Evolutionary conservation across 2,329 filamentous ascomycete genomes (phyloP).

Genomic region (Colletotrichum liriopes): DNA sequence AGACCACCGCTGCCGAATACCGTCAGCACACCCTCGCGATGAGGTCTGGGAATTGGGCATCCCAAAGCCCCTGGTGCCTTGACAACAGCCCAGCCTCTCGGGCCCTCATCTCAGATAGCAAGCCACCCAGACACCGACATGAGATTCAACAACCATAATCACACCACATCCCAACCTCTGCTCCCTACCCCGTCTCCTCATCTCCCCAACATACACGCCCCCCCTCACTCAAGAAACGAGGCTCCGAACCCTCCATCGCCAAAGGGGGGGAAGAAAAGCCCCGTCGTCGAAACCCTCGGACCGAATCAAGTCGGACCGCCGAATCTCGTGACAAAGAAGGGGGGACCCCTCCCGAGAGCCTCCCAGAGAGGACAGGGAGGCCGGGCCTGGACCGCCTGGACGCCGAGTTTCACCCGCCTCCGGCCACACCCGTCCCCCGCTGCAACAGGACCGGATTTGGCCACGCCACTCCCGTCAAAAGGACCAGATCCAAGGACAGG

Average conservation of each 20-base stretch:
- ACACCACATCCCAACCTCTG: not conserved
- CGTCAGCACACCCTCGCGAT: not conserved
- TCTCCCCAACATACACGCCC: not conserved
- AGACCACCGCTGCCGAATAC: no score
- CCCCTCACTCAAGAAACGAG: not conserved
- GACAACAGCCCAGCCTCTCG: not conserved
- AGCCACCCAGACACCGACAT: not conserved
- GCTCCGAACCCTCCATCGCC: not conserved
- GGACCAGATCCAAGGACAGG: not conserved
- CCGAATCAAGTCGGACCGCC: constrained; percentile 15
- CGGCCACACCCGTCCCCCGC: not conserved
- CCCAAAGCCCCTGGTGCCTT: not conserved
- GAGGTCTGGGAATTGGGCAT: not conserved
- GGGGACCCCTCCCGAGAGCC: not conserved
- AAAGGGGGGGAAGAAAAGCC: no score
- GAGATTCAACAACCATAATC: not conserved
- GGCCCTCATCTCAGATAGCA: not conserved
- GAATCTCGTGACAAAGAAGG: constrained; percentile 7
- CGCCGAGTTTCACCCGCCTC: constrained; percentile 4
- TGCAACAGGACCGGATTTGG: not conserved
- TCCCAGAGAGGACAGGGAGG: not conserved
- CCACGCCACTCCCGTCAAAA: constrained; percentile 5
- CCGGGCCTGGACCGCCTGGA: not conserved
- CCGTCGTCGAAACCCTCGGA: not conserved
- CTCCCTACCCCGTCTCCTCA: not conserved